These are phyloP conservation scores for Babesia bovis DNA, from an alignment of 169 alveolate genomes.

Conservation along the genomic window DNA sequence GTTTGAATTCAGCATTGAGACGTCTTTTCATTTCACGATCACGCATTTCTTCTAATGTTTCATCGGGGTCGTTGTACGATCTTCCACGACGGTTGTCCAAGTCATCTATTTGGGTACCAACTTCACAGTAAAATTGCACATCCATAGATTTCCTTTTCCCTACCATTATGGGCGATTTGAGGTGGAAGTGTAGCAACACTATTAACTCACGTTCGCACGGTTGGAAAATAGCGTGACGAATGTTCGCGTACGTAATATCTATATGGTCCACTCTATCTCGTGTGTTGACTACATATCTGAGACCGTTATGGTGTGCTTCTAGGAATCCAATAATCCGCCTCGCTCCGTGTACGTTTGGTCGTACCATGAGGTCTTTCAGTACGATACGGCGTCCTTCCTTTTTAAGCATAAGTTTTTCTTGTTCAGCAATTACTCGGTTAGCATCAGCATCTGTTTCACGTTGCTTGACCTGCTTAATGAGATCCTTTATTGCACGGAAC, in stretches of 20 bases:
- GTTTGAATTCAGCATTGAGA: constrained; percentile 89
- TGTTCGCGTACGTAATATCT: constrained; percentile 91
- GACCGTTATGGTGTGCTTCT: constrained; percentile 96
- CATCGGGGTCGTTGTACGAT: constrained; percentile 92
- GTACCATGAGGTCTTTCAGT: constrained; percentile 79
- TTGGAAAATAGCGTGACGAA: constrained; percentile 94
- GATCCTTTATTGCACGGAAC: constrained; percentile 89
- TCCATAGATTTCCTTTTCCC: constrained; percentile 93
- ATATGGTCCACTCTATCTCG: constrained; percentile 81
- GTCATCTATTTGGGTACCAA: constrained; percentile 95
- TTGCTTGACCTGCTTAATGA: constrained; percentile 89
- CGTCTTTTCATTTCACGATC: constrained; percentile 90
- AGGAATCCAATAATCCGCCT: constrained; percentile 89
- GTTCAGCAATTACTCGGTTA: constrained; percentile 85
- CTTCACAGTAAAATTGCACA: constrained; percentile 95
- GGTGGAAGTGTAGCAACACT: constrained; percentile 92
- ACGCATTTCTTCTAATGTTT: constrained; percentile 93
- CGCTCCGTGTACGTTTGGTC: constrained; percentile 80
- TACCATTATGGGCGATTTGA: constrained; percentile 90
- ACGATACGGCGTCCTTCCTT: constrained; percentile 78
- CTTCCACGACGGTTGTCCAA: constrained; percentile 89
- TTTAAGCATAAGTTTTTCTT: constrained; percentile 85
- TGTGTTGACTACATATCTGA: constrained; percentile 83
- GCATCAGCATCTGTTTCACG: constrained; percentile 90
- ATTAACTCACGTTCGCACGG: constrained; percentile 95